Evolutionary conservation across 108 stramenopile genomes (phyloP).

Genomic region (Cyclotella atomus): DNA sequence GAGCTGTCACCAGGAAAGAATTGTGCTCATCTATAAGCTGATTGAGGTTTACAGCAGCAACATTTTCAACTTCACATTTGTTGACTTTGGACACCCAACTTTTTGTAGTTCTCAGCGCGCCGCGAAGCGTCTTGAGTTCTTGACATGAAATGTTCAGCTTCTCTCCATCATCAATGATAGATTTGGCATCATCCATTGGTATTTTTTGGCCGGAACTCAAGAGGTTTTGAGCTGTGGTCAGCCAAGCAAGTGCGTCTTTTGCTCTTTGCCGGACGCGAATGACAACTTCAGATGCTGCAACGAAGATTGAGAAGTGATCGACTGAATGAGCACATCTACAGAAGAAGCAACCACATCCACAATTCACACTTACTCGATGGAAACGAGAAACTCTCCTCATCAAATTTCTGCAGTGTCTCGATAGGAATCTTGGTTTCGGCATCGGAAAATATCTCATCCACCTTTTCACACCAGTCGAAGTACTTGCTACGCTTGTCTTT

Average conservation of each 20-base stretch:
- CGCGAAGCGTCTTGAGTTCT: slow-evolving; percentile 60
- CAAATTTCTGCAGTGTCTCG: slow-evolving; percentile 61
- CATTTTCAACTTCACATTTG: slow-evolving; percentile 48
- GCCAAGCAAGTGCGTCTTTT: slow-evolving; percentile 54
- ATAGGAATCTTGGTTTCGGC: slow-evolving; percentile 58
- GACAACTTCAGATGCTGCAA: slow-evolving; percentile 62
- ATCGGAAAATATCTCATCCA: slow-evolving; percentile 52
- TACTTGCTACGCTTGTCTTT: slow-evolving; percentile 63
- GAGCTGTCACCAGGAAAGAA: slow-evolving; percentile 61
- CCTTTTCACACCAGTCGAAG: slow-evolving; percentile 62
- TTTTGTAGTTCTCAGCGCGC: slow-evolving; percentile 54
- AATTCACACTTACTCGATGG: slow-evolving; percentile 63
- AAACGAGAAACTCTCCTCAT: slow-evolving; percentile 49
- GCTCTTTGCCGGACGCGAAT: slow-evolving; percentile 55
- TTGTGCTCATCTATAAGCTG: slow-evolving; percentile 73
- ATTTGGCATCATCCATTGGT: slow-evolving; percentile 61
- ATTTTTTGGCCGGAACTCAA: slow-evolving; percentile 57
- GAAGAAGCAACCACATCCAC: background rate
- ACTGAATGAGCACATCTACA: background rate
- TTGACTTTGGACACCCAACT: slow-evolving; percentile 67
- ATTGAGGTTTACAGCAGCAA: slow-evolving; percentile 47
- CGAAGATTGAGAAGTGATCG: background rate
- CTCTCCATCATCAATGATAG: slow-evolving; percentile 58
- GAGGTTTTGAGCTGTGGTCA: slow-evolving; percentile 22
- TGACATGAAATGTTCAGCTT: slow-evolving; percentile 59